Percentiles rank a stretch among this genome's conserved stretches.
Evolutionary conservation across 306 rosid genomes (phyloP).

Genomic region (Fragaria vesca): DNA sequence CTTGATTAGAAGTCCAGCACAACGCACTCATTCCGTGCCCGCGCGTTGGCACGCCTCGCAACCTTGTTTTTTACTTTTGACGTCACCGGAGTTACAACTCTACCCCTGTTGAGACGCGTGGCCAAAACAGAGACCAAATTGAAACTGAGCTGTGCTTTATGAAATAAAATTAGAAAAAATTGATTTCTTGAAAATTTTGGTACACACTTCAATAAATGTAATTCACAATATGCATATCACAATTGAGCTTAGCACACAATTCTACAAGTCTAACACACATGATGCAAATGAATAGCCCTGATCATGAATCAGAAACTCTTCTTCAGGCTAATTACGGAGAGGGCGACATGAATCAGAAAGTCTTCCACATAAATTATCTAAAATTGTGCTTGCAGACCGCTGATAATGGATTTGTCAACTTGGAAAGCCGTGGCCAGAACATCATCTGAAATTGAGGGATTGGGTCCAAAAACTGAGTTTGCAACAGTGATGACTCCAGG

Average conservation of each 20-base stretch:
- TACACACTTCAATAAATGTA: neutral
- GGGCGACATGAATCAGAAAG: neutral
- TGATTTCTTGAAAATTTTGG: neutral
- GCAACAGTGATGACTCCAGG: slow-evolving; percentile 26
- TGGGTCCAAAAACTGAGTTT: slow-evolving; percentile 19
- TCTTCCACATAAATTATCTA: neutral
- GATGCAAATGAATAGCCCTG: neutral
- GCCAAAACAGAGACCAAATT: too few species aligned
- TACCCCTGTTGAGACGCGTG: too few species aligned
- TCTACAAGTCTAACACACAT: neutral
- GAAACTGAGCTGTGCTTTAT: neutral
- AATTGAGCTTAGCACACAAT: neutral
- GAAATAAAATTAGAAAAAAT: neutral
- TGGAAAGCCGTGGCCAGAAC: slow-evolving; percentile 23
- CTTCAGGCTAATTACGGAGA: neutral
- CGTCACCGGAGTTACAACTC: too few species aligned
- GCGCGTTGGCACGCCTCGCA: too few species aligned
- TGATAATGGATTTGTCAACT: slow-evolving; percentile 18
- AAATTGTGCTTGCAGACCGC: slow-evolving; percentile 12
- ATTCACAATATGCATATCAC: neutral
- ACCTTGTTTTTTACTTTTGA: too few species aligned
- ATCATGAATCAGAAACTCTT: neutral
- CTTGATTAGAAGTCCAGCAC: too few species aligned
- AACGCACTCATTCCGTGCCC: too few species aligned
- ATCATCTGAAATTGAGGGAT: slow-evolving; percentile 16